Conservation (phyloP, 2,329 filamentous ascomycete species). For the Botrytis fragariae region DNA sequence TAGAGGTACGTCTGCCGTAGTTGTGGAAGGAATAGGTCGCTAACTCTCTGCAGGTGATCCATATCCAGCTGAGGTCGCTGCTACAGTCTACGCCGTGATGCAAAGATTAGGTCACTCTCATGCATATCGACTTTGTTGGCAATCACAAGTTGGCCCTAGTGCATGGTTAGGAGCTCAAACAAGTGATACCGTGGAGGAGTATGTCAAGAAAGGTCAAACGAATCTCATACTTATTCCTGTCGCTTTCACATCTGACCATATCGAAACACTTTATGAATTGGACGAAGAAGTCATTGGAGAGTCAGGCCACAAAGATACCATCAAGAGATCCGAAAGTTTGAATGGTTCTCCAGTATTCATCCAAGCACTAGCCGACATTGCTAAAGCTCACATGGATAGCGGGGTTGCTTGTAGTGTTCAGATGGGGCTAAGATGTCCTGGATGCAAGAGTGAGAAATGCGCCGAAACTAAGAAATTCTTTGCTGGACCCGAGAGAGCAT, state of each 20-base stretch:
- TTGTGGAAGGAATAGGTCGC: neutral
- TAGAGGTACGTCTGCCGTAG: conserved; percentile 56
- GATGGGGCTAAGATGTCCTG: conserved; percentile 88
- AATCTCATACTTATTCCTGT: conserved; percentile 91
- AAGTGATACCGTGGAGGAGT: conserved; percentile 79
- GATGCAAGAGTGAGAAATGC: conserved; percentile 87
- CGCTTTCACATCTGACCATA: conserved; percentile 98
- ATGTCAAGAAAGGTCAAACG: conserved; percentile 86
- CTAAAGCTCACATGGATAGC: conserved; percentile 71
- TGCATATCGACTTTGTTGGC: conserved; percentile 93
- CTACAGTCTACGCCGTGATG: conserved; percentile 97
- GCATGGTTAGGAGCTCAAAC: conserved; percentile 97
- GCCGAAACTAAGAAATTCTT: conserved; percentile 72
- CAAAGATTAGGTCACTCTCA: conserved; percentile 82
- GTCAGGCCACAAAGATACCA: conserved; percentile 69
- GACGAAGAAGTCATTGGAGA: conserved; percentile 95
- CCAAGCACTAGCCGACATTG: conserved; percentile 81
- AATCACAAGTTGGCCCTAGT: conserved; percentile 93
- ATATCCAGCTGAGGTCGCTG: conserved; percentile 92
- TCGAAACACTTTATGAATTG: conserved; percentile 92
- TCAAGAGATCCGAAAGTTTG: conserved; percentile 88
- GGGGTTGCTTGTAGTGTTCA: conserved; percentile 70
- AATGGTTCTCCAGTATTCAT: conserved; percentile 94
- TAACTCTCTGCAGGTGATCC: conserved; percentile 64
- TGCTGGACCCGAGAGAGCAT: conserved; percentile 27